Conservation (phyloP, 306 rosid genomes). For the Medicago lupulina region DNA sequence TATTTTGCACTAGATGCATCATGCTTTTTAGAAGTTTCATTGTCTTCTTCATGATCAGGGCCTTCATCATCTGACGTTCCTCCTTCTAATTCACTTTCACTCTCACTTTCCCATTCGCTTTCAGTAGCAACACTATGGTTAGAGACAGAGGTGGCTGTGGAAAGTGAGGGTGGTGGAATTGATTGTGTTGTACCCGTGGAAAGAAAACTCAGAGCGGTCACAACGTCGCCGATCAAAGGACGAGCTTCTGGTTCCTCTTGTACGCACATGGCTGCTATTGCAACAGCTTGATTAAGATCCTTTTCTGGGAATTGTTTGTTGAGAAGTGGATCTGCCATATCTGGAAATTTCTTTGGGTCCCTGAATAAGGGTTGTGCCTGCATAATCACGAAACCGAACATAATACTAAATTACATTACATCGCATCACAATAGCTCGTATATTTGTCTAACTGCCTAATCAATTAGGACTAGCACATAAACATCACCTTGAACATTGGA, state of each 20-base stretch:
- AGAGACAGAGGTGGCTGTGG: constrained; percentile 24
- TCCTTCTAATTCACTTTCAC: constrained; percentile 16
- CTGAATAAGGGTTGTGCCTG: constrained; percentile 91
- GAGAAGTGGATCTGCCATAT: constrained; percentile 77
- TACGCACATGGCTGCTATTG: constrained; percentile 89
- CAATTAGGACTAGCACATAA: neutral
- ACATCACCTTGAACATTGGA: neutral
- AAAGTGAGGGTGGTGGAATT: constrained; percentile 36
- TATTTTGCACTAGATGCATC: neutral
- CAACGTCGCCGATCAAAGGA: constrained; percentile 82
- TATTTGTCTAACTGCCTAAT: neutral
- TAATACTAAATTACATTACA: neutral
- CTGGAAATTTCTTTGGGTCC: constrained; percentile 80
- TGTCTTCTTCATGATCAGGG: neutral
- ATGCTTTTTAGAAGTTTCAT: neutral
- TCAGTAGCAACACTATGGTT: constrained; percentile 4
- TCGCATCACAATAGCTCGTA: neutral
- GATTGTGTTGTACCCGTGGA: constrained; percentile 47
- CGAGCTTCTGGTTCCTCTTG: constrained; percentile 87
- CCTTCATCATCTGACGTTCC: constrained; percentile 1
- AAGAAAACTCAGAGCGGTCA: constrained; percentile 73
- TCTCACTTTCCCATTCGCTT: neutral
- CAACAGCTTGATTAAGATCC: constrained; percentile 90
- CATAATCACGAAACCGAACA: constrained; percentile 23
- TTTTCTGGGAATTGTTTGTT: constrained; percentile 67